Conservation (phyloP, 2,329 filamentous ascomycete species). For the Diplocarpon rosae region DNA sequence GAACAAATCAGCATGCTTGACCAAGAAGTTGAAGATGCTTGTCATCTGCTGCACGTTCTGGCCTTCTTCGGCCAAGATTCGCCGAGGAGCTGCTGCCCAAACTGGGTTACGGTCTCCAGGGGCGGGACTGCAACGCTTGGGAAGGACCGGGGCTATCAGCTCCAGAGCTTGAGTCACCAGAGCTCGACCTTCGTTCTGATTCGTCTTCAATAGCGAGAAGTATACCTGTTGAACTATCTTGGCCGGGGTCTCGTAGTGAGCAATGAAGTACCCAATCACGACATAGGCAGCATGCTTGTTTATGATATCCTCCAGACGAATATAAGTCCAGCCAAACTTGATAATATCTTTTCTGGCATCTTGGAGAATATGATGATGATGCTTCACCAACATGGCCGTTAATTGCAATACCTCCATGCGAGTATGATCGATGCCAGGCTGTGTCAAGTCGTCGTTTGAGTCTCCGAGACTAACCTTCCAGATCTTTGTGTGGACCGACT, state of each 20-base stretch:
- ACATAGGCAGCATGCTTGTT: constrained; percentile 99
- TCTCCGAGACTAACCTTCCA: constrained; percentile 86
- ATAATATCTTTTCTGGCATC: constrained; percentile 96
- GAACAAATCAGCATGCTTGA: constrained; percentile 84
- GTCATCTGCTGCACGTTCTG: constrained; percentile 94
- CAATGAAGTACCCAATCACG: constrained; percentile 94
- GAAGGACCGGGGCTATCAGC: constrained; percentile 85
- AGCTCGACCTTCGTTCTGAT: constrained; percentile 86
- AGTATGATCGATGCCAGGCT: constrained; percentile 86
- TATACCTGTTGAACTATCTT: constrained; percentile 98
- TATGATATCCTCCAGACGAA: constrained; percentile 94
- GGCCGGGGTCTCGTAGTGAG: constrained; percentile 86
- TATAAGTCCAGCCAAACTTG: constrained; percentile 98
- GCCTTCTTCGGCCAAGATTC: constrained; percentile 86
- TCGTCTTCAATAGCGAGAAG: constrained; percentile 77
- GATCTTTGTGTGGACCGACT: constrained; percentile 81
- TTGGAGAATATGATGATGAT: constrained; percentile 77
- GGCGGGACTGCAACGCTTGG: constrained; percentile 63
- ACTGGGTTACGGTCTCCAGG: constrained; percentile 63
- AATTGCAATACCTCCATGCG: constrained; percentile 93
- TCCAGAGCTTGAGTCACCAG: constrained; percentile 91
- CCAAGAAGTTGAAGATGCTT: constrained; percentile 94
- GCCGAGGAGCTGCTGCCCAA: constrained; percentile 83
- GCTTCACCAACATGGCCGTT: constrained; percentile 90
- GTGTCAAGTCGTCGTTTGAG: constrained; percentile 68